Percentiles rank a stretch among this genome's conserved stretches.
Conservation (phyloP, 768 basidiomycete species). For the Aureoboletus auriporus region DNA sequence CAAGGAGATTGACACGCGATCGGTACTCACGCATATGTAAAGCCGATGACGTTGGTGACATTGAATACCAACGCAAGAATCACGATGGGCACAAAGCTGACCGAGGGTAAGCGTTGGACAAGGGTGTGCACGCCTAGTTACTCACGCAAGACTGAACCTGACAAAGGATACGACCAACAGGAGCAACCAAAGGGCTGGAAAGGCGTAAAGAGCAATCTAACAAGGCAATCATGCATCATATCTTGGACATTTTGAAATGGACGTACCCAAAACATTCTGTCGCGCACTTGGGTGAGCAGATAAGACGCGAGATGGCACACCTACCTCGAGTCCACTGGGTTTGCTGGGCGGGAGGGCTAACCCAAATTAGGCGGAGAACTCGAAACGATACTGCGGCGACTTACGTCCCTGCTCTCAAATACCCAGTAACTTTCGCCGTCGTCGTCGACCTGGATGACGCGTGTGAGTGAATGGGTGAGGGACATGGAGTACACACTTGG, state of each 20-base stretch:
- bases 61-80: conserved; percentile 94
- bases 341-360: conserved; percentile 84
- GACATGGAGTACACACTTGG: conserved; percentile 46
- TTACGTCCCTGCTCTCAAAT: conserved; percentile 93
- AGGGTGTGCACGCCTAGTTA: conserved; percentile 11
- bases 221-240: conserved; percentile 9
- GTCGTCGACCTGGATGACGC: conserved; percentile 70
- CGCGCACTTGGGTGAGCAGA: conserved; percentile 6
- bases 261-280: conserved; percentile 90
- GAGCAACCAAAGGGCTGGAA: conserved; percentile 84
- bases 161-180: conserved; percentile 87
- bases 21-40: conserved; percentile 81
- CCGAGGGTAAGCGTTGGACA: conserved; percentile 7
- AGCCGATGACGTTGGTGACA: conserved; percentile 90
- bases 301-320: conserved; percentile 21
- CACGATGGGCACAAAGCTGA: conserved; percentile 92
- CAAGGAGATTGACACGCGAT: conserved; percentile 1
- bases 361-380: conserved; percentile 7
- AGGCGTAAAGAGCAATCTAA: conserved; percentile 84
- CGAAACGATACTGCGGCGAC: conserved; percentile 23
- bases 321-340: conserved; percentile 83
- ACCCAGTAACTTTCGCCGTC: conserved; percentile 98
- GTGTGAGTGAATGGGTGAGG: not conserved
- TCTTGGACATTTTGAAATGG: conserved; percentile 7
- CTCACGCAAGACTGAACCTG: conserved; percentile 84